Conservation (phyloP, 1,284 basidiomycete species). For the Apiotrichum montevideense region DNA sequence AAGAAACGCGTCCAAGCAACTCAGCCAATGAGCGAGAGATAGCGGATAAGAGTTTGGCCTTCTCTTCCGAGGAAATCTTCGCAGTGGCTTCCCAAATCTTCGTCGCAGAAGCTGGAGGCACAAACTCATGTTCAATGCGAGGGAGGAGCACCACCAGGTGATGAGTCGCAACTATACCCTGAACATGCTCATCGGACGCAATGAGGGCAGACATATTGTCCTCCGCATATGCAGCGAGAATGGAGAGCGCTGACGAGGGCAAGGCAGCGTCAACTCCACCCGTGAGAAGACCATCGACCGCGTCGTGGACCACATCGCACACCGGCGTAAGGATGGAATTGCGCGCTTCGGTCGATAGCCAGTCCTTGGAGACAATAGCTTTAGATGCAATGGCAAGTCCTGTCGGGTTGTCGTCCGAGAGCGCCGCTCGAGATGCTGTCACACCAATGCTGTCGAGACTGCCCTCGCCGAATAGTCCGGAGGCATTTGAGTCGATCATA, state of each 20-base stretch:
- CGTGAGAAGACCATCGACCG: slow-evolving; percentile 42
- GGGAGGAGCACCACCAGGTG: slow-evolving; percentile 33
- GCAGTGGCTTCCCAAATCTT: slow-evolving; percentile 21
- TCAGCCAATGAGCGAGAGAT: slow-evolving; percentile 25
- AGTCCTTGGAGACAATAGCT: slow-evolving; percentile 6
- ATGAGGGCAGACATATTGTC: slow-evolving; percentile 22
- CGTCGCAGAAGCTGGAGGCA: slow-evolving; percentile 1
- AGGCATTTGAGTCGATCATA: slow-evolving; percentile 2
- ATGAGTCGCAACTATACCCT: slow-evolving; percentile 32
- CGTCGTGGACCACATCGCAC: slow-evolving; percentile 51
- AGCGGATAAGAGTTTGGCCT: slow-evolving; percentile 13
- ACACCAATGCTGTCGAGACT: slow-evolving; percentile 26
- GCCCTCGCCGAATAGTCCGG: slow-evolving; percentile 15
- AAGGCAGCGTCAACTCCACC: not conserved
- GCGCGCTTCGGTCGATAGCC: slow-evolving; percentile 27
- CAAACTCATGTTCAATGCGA: slow-evolving; percentile 11
- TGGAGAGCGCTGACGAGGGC: slow-evolving; percentile 18
- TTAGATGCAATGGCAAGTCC: slow-evolving; percentile 18
- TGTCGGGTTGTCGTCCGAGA: slow-evolving; percentile 13
- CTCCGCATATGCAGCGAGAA: slow-evolving; percentile 33
- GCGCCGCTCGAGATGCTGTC: slow-evolving; percentile 30
- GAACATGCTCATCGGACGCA: slow-evolving; percentile 25
- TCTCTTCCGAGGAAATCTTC: slow-evolving; percentile 9
- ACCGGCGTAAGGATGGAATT: slow-evolving; percentile 33
- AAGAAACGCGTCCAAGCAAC: slow-evolving; percentile 19